Evolutionary conservation across 148 eudicot genomes (phyloP).

Genomic region (Chenopodium album): DNA sequence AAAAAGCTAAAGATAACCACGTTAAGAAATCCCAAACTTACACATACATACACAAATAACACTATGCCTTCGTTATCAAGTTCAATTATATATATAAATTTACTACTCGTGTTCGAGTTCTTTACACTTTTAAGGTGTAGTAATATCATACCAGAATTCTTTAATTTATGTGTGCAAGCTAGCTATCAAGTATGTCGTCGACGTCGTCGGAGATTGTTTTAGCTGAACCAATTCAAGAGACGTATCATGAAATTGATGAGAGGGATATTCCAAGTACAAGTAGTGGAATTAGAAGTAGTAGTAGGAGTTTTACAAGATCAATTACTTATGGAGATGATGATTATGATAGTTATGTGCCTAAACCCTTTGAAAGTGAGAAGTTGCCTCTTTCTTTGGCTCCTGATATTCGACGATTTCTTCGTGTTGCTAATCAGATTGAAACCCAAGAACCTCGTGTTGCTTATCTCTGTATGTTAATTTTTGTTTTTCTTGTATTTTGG

Average conservation of each 20-base stretch:
- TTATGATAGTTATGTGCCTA: conserved; percentile 37
- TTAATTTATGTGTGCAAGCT: too few relatives aligned
- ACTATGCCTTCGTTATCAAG: not conserved
- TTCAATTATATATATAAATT: conserved; percentile 4
- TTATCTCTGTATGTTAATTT: conserved; percentile 62
- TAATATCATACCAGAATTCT: too few relatives aligned
- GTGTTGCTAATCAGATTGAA: conserved; percentile 84
- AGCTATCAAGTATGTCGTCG: too few relatives aligned
- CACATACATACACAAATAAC: not conserved
- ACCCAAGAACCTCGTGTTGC: conserved; percentile 89
- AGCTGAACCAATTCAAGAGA: conserved; percentile 52
- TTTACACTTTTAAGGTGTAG: too few relatives aligned
- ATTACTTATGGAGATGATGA: conserved; percentile 44
- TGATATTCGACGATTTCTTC: conserved; percentile 74
- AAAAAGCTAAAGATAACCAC: conserved; percentile 35
- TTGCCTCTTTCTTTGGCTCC: conserved; percentile 74
- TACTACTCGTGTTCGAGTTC: not conserved
- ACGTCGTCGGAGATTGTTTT: conserved; percentile 60
- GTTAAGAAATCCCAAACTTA: conserved; percentile 32
- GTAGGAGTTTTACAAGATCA: conserved; percentile 41
- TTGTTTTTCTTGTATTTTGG: not conserved
- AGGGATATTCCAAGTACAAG: conserved; percentile 20
- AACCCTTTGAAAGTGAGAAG: conserved; percentile 90
- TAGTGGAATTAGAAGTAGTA: conserved; percentile 3
- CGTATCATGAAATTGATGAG: conserved; percentile 26